These are phyloP conservation scores for Lathyrus sativus DNA, from an alignment of 306 rosid genomes.

Conservation along the genomic window DNA sequence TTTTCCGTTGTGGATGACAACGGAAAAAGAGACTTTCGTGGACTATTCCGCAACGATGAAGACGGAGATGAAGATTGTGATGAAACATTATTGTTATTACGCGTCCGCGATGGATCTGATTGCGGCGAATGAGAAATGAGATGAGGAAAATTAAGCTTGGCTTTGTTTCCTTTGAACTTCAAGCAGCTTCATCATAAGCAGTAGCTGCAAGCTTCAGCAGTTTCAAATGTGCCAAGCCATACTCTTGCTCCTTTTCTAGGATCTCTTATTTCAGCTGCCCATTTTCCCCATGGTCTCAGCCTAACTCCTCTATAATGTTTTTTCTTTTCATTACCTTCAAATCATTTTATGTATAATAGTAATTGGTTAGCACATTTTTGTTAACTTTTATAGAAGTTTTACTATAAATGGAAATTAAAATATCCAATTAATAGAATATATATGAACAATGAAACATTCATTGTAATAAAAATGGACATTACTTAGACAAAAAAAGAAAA, in stretches of 20 bases:
- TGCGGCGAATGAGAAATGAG: slow-evolving; percentile 10
- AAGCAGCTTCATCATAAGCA: slow-evolving; percentile 59
- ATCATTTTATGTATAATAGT: neutral
- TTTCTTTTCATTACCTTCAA: slow-evolving; percentile 30
- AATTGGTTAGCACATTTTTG: neutral
- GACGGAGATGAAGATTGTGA: slow-evolving; percentile 1
- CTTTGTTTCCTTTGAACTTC: slow-evolving; percentile 54
- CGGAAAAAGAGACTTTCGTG: neutral
- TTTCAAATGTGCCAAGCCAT: slow-evolving; percentile 65
- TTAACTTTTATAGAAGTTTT: neutral
- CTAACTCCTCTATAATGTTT: slow-evolving; percentile 58
- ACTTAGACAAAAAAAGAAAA: neutral
- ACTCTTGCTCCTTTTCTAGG: slow-evolving; percentile 56
- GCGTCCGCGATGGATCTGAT: neutral
- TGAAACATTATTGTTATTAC: neutral
- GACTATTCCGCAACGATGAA: neutral
- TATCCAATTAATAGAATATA: neutral
- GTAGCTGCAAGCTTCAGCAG: slow-evolving; percentile 59
- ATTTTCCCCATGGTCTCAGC: slow-evolving; percentile 61
- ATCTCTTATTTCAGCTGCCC: slow-evolving; percentile 65
- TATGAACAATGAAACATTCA: neutral
- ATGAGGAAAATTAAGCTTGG: slow-evolving; percentile 55
- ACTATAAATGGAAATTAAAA: neutral
- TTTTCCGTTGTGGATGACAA: neutral
- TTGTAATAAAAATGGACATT: neutral